Evolutionary conservation across 2,329 filamentous ascomycete genomes (phyloP).

Genomic region (Colletotrichum sp.): DNA sequence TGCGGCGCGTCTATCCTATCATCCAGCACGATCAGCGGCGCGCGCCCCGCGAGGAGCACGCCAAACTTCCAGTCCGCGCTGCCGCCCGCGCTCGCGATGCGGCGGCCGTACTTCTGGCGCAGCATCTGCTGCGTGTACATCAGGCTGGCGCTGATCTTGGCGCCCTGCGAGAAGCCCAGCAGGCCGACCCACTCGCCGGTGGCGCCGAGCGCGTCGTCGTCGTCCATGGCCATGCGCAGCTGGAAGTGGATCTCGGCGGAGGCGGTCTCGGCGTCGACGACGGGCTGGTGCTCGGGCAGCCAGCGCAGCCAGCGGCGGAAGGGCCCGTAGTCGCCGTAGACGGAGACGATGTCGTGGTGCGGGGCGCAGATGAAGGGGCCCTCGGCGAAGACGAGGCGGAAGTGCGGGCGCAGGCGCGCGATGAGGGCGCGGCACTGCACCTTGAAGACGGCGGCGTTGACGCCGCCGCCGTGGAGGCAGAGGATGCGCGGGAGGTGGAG

Average conservation of each 20-base stretch:
- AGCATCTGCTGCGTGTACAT: constrained; percentile 67
- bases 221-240: constrained; percentile 53
- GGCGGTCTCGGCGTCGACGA: constrained; percentile 54
- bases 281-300: constrained; percentile 59
- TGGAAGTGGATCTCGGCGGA: constrained; percentile 43
- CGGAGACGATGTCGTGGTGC: constrained; percentile 65
- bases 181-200: constrained; percentile 64
- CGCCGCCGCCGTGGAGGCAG: constrained; percentile 82
- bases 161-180: constrained; percentile 72
- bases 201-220: constrained; percentile 53
- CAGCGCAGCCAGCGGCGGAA: constrained; percentile 70
- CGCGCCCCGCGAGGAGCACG: constrained; percentile 66
- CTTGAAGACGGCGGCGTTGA: constrained; percentile 73
- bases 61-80: constrained; percentile 60
- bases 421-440: constrained; percentile 66
- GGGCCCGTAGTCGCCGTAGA: constrained; percentile 71
- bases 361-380: constrained; percentile 68
- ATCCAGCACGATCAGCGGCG: constrained; percentile 62
- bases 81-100: constrained; percentile 28
- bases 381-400: constrained; percentile 76
- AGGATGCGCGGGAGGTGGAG: constrained; percentile 68
- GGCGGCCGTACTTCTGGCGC: constrained; percentile 36
- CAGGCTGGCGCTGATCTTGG: constrained; percentile 64
- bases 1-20: constrained; percentile 25
- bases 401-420: constrained; percentile 54